Base-by-base conservation (phyloP, 257 asterid species). In the Knoxia roxburghii region DNA sequence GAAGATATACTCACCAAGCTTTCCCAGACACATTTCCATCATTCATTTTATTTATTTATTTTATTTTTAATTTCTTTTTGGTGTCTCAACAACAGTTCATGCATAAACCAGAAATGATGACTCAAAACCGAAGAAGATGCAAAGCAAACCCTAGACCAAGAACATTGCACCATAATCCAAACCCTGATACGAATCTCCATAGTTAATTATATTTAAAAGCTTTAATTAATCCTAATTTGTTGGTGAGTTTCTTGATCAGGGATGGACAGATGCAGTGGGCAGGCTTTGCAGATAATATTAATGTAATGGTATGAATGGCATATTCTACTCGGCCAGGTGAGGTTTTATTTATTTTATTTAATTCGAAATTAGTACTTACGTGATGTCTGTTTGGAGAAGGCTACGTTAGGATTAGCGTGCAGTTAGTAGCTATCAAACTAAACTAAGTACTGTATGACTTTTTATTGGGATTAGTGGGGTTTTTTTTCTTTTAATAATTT, bases 101-200 rank as follows among this genome's bases (percentile, higher is more conserved):
- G 67, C 75, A 65, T 75, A n/a, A n/a, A n/a, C n/a, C n/a, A n/a
- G n/a, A n/a, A n/a, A n/a, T n/a, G n/a, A n/a, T n/a, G n/a, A n/a
- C n/a, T n/a, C n/a, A n/a, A n/a, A n/a, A n/a, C n/a, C n/a, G n/a
- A n/a, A n/a, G n/a, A n/a, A n/a, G n/a, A n/a, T n/a, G n/a, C n/a
- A 63, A 68, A 69, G 50, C 15, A 21, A 46, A 48, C 20, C 33
- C 0, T 21, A 61, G 89, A 66, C 91, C 78, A 85, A 62, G 81
- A 80, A 43, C 87, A 79, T 56, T 84, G 90, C 50, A 88, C 64
- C 85, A 57, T 61, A 76, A 82, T 83, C 95, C 74, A 70, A 61
- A 68, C 33, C 55, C 69, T 65, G 87, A 83, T 80, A 70, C 82
- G 83, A 72, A 78, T 75, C 85, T 85, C 68, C 49, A 68, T 45